Percentiles rank a stretch among this genome's conserved stretches.
Conservation (phyloP, 495 filamentous ascomycete species). For the Filosporella fistucella region DNA sequence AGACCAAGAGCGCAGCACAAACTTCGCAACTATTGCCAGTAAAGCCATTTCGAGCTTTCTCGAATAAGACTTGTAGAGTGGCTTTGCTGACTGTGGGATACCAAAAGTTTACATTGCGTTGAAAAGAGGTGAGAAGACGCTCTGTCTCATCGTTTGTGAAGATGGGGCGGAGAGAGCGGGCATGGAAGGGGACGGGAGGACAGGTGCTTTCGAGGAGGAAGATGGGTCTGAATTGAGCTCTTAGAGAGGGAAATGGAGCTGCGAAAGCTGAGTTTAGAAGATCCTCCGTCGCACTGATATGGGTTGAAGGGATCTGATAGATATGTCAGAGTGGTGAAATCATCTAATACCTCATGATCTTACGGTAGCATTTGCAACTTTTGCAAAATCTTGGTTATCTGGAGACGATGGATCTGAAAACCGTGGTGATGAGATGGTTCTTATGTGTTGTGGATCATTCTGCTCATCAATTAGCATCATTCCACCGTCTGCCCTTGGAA, state of each 20-base stretch:
- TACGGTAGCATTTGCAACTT: constrained; percentile 28
- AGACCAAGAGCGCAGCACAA: constrained; percentile 27
- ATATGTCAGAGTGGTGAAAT: too few relatives aligned
- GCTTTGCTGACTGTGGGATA: constrained; percentile 27
- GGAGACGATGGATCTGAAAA: constrained; percentile 12
- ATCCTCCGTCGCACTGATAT: constrained; percentile 30
- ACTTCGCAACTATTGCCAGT: constrained; percentile 20
- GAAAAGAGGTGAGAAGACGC: constrained; percentile 31
- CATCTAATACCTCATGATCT: too few relatives aligned
- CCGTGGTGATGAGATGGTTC: constrained; percentile 5
- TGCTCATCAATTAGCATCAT: not conserved
- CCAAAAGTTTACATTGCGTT: constrained; percentile 31
- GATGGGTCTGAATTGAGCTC: constrained; percentile 26
- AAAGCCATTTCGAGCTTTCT: constrained; percentile 14
- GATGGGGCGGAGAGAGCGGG: constrained; percentile 25
- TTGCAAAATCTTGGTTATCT: constrained; percentile 17
- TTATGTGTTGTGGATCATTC: constrained; percentile 9
- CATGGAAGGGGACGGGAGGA: constrained; percentile 14
- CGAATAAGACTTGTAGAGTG: constrained; percentile 19
- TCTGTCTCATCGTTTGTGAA: constrained; percentile 32
- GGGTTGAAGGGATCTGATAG: constrained; percentile 27
- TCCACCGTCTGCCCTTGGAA: not conserved
- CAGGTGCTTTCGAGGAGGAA: constrained; percentile 29
- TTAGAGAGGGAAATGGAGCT: constrained; percentile 27
- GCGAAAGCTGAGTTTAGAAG: constrained; percentile 28